Evolutionary conservation across 345 rosid species (phyloP).

Genomic region (Pseudoturritis turrita): DNA sequence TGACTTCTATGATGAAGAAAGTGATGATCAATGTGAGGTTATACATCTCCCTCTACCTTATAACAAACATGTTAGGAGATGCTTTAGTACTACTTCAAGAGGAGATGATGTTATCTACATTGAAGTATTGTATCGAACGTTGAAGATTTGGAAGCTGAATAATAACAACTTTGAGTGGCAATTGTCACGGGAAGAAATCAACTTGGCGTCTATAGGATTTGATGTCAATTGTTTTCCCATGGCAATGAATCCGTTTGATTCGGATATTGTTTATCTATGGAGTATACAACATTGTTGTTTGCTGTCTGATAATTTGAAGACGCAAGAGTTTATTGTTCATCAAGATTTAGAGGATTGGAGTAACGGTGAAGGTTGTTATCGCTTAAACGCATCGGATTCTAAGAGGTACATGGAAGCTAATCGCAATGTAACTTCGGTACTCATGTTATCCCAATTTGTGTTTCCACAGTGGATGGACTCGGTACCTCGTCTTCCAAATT

Average conservation of each 20-base stretch:
- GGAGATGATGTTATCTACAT: background rate
- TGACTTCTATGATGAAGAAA: background rate
- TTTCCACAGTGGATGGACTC: no score
- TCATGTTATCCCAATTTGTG: no score
- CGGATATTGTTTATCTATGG: constrained; percentile 8
- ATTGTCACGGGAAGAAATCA: background rate
- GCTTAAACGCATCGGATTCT: background rate
- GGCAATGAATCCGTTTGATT: constrained; percentile 18
- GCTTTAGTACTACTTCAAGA: constrained; percentile 3
- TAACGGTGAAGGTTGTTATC: background rate
- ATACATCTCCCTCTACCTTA: constrained; percentile 2
- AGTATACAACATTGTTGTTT: background rate
- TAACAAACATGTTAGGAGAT: background rate
- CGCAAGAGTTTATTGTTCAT: background rate
- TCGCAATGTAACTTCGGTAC: no score
- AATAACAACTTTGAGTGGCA: background rate
- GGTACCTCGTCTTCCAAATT: no score
- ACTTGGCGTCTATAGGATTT: background rate
- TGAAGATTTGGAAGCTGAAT: background rate
- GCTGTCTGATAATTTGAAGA: background rate
- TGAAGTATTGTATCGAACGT: background rate
- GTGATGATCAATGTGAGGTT: background rate
- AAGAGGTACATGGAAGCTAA: background rate
- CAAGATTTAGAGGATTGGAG: background rate
- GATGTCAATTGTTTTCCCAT: background rate